phyloP scores from a whole-genome alignment of 2,329 filamentous ascomycete genomes.

The Bipolaris oryzae region DNA sequence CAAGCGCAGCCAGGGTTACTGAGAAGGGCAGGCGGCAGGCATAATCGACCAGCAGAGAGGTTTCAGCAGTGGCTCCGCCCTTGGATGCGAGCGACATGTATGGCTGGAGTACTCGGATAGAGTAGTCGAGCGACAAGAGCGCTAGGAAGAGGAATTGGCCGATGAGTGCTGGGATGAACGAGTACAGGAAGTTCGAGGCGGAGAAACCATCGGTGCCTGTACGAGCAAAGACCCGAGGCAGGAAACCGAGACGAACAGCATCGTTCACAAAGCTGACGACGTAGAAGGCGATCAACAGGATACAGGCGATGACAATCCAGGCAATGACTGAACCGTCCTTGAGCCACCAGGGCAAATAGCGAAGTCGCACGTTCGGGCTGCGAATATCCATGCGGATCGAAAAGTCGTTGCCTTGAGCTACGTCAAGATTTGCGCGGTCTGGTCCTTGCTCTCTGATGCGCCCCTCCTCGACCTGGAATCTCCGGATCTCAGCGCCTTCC shows the following conservation, averaged over 20 bases:
- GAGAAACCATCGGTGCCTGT: slow-evolving; percentile 73
- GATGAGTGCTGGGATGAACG: slow-evolving; percentile 72
- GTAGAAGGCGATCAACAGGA: slow-evolving; percentile 60
- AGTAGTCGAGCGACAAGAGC: slow-evolving; percentile 70
- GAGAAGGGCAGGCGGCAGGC: slow-evolving; percentile 68
- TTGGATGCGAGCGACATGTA: slow-evolving; percentile 68
- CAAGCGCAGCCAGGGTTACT: slow-evolving; percentile 62
- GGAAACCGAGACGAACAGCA: slow-evolving; percentile 71
- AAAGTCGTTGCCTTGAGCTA: slow-evolving; percentile 41
- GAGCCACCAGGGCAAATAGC: slow-evolving; percentile 79
- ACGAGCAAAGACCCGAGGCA: slow-evolving; percentile 67
- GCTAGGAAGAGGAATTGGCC: slow-evolving; percentile 70
- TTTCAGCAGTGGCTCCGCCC: slow-evolving; percentile 66
- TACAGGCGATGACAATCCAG: slow-evolving; percentile 59
- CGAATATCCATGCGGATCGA: slow-evolving; percentile 59
- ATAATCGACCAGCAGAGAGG: slow-evolving; percentile 73
- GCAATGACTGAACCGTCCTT: slow-evolving; percentile 68
- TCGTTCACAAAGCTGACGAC: slow-evolving; percentile 78
- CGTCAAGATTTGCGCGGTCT: slow-evolving; percentile 28
- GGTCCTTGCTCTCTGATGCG: slow-evolving; percentile 55
- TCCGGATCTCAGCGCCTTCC: slow-evolving; percentile 58
- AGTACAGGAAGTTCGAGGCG: slow-evolving; percentile 85
- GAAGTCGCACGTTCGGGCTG: slow-evolving; percentile 62
- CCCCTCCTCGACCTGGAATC: slow-evolving; percentile 59
- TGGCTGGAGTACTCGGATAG: slow-evolving; percentile 69